Percentiles rank a stretch among this genome's conserved stretches.
phyloP scores from a whole-genome alignment of 1,284 basidiomycete genomes.

The Cutaneotrichosporon sp. region DNA sequence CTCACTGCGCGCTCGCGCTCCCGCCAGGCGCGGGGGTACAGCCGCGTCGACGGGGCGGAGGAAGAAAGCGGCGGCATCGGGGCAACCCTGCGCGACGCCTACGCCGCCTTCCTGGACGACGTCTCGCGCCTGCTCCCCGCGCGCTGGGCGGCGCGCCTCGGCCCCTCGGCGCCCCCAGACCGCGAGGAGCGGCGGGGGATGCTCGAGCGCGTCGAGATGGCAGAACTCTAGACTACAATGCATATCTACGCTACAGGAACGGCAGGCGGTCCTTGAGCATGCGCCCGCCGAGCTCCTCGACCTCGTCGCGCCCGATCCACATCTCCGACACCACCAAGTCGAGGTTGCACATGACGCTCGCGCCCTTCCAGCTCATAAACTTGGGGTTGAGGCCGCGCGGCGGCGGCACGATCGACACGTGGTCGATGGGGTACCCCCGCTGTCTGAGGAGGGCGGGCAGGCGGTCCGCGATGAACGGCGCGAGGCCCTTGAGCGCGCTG shows the following conservation, averaged over 20 bases:
- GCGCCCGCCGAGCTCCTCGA: constrained; percentile 62
- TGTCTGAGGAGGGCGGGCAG: constrained; percentile 67
- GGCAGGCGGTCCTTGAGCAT: constrained; percentile 55
- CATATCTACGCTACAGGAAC: constrained; percentile 3
- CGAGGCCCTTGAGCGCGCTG: constrained; percentile 57
- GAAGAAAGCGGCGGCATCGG: constrained; percentile 20
- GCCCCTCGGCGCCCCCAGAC: not conserved
- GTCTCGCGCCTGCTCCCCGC: constrained; percentile 23
- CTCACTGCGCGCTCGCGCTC: constrained; percentile 59
- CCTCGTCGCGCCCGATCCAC: constrained; percentile 85
- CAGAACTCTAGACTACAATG: constrained; percentile 24
- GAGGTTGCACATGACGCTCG: constrained; percentile 88
- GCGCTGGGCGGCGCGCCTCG: not conserved
- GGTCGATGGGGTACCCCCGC: constrained; percentile 82
- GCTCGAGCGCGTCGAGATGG: constrained; percentile 40
- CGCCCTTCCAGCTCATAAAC: constrained; percentile 92
- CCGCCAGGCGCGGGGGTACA: constrained; percentile 14
- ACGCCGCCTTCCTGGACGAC: constrained; percentile 35
- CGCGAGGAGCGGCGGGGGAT: constrained; percentile 29
- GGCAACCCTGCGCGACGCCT: constrained; percentile 31
- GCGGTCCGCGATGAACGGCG: constrained; percentile 45
- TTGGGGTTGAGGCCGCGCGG: constrained; percentile 90
- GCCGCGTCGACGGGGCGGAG: constrained; percentile 14
- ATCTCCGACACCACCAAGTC: constrained; percentile 81
- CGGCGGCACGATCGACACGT: constrained; percentile 84